Base-by-base conservation (phyloP, 352 stramenopile species). In the Pelagophyceae sp. region DNA sequence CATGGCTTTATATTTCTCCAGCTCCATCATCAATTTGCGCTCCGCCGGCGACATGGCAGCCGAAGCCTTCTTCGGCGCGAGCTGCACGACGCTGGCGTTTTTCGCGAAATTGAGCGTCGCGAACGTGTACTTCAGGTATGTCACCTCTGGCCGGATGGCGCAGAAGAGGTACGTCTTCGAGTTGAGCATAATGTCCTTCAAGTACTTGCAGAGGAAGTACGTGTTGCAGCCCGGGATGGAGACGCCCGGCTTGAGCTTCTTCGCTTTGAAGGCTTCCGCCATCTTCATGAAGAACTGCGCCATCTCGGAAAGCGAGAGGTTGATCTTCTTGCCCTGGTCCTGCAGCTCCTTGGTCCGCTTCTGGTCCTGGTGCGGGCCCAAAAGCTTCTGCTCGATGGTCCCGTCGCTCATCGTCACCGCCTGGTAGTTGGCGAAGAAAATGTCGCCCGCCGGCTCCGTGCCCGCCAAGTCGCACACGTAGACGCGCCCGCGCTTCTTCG, bases 271-370 rank as follows among this genome's bases (percentile, higher is more conserved):
- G 63, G 91, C 91, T 71, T 96, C 92, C 33, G 92, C 92, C 92
- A 97, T 97, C 80, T 97, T 97, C 90, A 97, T 96, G 85, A 97
- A 97, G 81, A 97, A 97, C 80, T 97, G 92, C 23, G 92, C 89
- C 92, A 97, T 97, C 85, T 97, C 92, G 17, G 91, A 95, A 32
- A 97, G 84, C 33, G 91, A 96, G 72, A 97, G 77, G 76, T 97
- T 97, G 86, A 97, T 97, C 80, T 97, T 97, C 87, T 96, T 97
- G 70, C 92, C 92, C 78, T 97, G 90, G 81, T 95, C 92, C 82
- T 97, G 92, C 51, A 97, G 80, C 71, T 97, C 89, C 84, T 96
- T 96, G 32, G 91, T 96, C 83, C 95, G 97, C 72, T 87, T 88
- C 37, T 91, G 80, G 75, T 97, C 91, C 27, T 88, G 82, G 76